Base-by-base conservation (phyloP, 129 eudicot species). In the Flaveria linearis region DNA sequence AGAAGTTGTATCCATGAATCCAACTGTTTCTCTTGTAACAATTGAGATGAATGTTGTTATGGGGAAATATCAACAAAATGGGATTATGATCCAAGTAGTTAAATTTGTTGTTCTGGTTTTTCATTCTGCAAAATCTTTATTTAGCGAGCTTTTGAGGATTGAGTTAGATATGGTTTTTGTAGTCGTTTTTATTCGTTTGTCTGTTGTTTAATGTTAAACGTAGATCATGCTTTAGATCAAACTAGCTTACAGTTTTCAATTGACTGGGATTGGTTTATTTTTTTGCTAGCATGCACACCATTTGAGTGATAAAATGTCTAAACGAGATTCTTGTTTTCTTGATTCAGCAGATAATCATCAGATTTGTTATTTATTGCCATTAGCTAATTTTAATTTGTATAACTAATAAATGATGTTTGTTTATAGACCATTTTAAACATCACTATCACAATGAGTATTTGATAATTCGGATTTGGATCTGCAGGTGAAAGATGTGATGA, bases 401-500 rank as follows among this genome's bases (percentile, higher is more conserved):
- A 55, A 57, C 30, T 20, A 2, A 42, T 7, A 1, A 42, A 6
- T 16, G 20, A 39, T 65, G 53, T 60, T 45, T 15, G 17, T 60
- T 15, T 8, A 16, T 25, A 4, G 28, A 60, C 7, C 23, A 56
- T 61, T 2, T 15, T 28, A 11, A 58, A 45, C 26, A 8, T 22
- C 7, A 15, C 12, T 15, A 22, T 15, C 43, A 7, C 5, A 22
- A 16, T 2, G 60, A 74, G 60, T 16, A 61, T 25, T 16, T n/a
- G 60, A 30, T 70, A 17, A 60, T 58, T 16, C 26, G 14, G 9
- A 46, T 49, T 64, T 22, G 9, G 15, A 26, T 7, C 70, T 83
- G 78, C 84, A 94, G 99, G 99, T 94, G 76, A 94, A 78, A 80
- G 99, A 94, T 80, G 93, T 91, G 10, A 94, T 94, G 99, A 94